phyloP scores from a whole-genome alignment of 305 asterid genomes.

The Solanum hybrid region DNA sequence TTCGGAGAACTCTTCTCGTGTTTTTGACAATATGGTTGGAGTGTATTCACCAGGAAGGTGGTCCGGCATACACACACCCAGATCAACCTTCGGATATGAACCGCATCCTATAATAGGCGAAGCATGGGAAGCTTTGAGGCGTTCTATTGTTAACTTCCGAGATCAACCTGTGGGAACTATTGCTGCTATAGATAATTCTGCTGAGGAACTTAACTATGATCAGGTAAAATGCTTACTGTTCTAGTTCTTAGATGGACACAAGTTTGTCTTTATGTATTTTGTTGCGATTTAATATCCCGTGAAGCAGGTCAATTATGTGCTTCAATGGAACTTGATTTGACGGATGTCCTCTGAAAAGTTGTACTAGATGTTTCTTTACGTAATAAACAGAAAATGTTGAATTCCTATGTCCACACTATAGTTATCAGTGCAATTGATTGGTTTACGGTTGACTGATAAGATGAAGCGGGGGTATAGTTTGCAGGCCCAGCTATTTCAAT shows the following conservation, averaged over 20 bases:
- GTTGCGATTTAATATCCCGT: not conserved
- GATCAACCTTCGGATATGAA: slow-evolving; percentile 54
- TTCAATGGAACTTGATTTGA: not conserved
- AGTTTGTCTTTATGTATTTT: not conserved
- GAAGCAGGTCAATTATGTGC: not conserved
- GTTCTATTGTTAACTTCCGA: slow-evolving; percentile 62
- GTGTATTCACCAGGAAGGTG: slow-evolving; percentile 46
- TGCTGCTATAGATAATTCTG: slow-evolving; percentile 80
- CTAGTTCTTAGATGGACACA: not conserved
- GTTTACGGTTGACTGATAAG: not conserved
- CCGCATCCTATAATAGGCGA: slow-evolving; percentile 71
- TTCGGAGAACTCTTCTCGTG: slow-evolving; percentile 55
- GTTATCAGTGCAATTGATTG: not conserved
- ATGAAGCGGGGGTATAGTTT: not conserved
- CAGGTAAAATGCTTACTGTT: slow-evolving; percentile 38
- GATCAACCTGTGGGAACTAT: slow-evolving; percentile 89
- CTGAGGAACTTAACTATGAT: slow-evolving; percentile 83
- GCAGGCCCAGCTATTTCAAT: not conserved
- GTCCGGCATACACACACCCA: slow-evolving; percentile 64
- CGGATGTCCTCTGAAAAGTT: not conserved
- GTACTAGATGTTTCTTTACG: not conserved
- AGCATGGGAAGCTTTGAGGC: slow-evolving; percentile 85
- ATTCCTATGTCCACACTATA: not conserved
- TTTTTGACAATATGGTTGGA: slow-evolving; percentile 46
- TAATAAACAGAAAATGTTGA: not conserved